These are phyloP conservation scores for Kurtzmaniella quercitrusa DNA, from an alignment of 1,139 yeast genomes.

Conservation along the genomic window DNA sequence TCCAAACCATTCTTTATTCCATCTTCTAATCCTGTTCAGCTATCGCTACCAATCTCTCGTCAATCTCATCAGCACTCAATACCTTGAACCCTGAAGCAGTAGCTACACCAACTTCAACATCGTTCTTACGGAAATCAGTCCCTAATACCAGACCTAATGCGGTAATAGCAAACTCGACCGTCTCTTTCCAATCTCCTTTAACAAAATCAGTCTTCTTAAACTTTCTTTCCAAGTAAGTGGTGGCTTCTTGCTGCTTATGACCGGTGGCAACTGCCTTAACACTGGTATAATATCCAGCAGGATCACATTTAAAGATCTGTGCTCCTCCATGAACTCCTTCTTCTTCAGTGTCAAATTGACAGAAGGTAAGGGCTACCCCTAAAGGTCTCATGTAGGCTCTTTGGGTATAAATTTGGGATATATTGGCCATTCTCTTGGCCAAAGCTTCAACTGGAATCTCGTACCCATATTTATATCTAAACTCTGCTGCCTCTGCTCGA, in stretches of 20 bases:
- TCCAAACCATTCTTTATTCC: neutral
- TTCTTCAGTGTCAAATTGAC: slow-evolving; percentile 65
- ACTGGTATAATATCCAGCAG: slow-evolving; percentile 93
- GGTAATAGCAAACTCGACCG: slow-evolving; percentile 85
- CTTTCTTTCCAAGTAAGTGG: slow-evolving; percentile 86
- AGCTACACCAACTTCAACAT: slow-evolving; percentile 90
- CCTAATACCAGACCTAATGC: slow-evolving; percentile 83
- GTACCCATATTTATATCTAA: slow-evolving; percentile 89
- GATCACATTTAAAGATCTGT: slow-evolving; percentile 88
- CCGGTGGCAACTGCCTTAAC: slow-evolving; percentile 94
- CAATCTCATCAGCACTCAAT: slow-evolving; percentile 81
- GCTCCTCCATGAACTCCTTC: slow-evolving; percentile 73
- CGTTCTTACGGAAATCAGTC: slow-evolving; percentile 90
- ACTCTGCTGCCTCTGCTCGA: slow-evolving; percentile 90
- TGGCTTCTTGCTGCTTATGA: slow-evolving; percentile 95
- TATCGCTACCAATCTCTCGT: slow-evolving; percentile 85
- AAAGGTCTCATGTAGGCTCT: slow-evolving; percentile 99
- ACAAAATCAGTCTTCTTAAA: slow-evolving; percentile 71
- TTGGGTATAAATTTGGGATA: slow-evolving; percentile 93
- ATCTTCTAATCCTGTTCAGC: slow-evolving; percentile 81
- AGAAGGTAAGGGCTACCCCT: slow-evolving; percentile 87
- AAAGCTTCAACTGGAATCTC: slow-evolving; percentile 95
- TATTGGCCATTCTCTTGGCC: slow-evolving; percentile 92
- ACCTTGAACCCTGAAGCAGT: slow-evolving; percentile 64
- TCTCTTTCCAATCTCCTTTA: slow-evolving; percentile 83